Evolutionary conservation across 495 filamentous ascomycete species (phyloP).

Genomic region (Podospora bellae-mahoneyi): DNA sequence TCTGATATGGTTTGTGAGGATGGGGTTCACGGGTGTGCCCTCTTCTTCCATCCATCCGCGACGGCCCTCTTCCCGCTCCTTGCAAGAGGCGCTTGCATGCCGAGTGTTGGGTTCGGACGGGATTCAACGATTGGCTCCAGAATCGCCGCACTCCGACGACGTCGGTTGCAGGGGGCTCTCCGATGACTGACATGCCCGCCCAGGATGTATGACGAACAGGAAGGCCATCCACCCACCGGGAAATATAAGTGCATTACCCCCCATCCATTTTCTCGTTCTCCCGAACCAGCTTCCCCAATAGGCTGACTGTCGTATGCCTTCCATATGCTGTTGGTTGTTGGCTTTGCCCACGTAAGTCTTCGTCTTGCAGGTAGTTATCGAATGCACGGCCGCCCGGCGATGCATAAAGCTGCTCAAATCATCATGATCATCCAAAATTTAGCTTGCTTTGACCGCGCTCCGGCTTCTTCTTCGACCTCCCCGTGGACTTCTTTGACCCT

Average conservation of each 20-base stretch:
- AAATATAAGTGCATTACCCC: not conserved
- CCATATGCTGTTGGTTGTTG: constrained; percentile 3
- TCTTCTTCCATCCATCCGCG: constrained; percentile 11
- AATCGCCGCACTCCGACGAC: not conserved
- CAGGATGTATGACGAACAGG: constrained; percentile 13
- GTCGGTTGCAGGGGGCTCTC: constrained; percentile 4
- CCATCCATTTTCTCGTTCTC: not conserved
- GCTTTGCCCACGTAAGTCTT: constrained; percentile 2
- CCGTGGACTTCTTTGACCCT: constrained; percentile 27
- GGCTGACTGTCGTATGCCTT: not conserved
- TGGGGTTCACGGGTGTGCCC: not conserved
- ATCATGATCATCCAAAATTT: constrained; percentile 57
- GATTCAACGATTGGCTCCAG: not conserved
- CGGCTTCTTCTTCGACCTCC: constrained; percentile 45
- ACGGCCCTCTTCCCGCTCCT: constrained; percentile 8
- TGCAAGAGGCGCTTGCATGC: constrained; percentile 1
- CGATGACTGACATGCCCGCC: constrained; percentile 6
- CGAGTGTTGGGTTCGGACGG: constrained; percentile 1
- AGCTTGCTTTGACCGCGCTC: constrained; percentile 78
- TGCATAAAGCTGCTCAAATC: constrained; percentile 3
- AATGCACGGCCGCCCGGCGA: not conserved
- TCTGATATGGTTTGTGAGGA: not conserved
- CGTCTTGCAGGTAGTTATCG: constrained; percentile 14
- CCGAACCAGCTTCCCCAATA: not conserved
- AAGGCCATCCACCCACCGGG: not conserved